Conservation (phyloP, 2,329 filamentous ascomycete species). For the Setomelanomma holmii region DNA sequence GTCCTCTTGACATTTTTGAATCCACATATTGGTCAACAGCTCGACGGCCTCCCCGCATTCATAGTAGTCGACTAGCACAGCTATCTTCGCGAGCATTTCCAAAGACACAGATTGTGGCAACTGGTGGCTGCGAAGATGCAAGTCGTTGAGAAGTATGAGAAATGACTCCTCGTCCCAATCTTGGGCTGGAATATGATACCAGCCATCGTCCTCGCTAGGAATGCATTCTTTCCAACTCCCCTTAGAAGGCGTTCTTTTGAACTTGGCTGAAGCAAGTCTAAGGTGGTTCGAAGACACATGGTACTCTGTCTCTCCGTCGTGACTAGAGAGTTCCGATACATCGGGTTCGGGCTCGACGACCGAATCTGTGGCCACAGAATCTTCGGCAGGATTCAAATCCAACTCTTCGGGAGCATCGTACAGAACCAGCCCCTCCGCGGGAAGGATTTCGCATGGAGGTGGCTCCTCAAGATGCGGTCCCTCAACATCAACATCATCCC, state of each 20-base stretch:
- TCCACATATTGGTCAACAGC: constrained; percentile 53
- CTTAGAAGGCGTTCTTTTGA: background rate
- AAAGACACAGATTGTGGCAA: constrained; percentile 50
- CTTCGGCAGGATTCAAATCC: too few relatives aligned
- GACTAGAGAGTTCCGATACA: too few relatives aligned
- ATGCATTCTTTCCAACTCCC: background rate
- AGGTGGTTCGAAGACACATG: constrained; percentile 8
- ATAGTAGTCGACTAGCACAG: constrained; percentile 54
- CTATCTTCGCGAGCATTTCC: constrained; percentile 55
- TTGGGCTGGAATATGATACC: constrained; percentile 5
- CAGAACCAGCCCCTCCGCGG: too few relatives aligned
- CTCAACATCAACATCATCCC: too few relatives aligned
- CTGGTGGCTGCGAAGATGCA: constrained; percentile 53
- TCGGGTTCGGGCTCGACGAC: too few relatives aligned
- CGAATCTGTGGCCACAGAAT: too few relatives aligned
- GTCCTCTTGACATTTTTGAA: constrained; percentile 28
- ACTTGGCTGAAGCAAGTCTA: constrained; percentile 1
- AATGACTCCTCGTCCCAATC: constrained; percentile 50
- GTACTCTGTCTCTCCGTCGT: too few relatives aligned
- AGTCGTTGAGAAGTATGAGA: constrained; percentile 52
- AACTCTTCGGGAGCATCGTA: too few relatives aligned
- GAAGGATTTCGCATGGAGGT: too few relatives aligned
- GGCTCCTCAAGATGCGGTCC: too few relatives aligned
- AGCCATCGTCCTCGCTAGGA: constrained; percentile 5
- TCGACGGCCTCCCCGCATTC: constrained; percentile 54